Percentiles rank a stretch among this genome's conserved stretches.
phyloP scores from a whole-genome alignment of 2,329 filamentous ascomycete genomes.

The Xylaria sp. region DNA sequence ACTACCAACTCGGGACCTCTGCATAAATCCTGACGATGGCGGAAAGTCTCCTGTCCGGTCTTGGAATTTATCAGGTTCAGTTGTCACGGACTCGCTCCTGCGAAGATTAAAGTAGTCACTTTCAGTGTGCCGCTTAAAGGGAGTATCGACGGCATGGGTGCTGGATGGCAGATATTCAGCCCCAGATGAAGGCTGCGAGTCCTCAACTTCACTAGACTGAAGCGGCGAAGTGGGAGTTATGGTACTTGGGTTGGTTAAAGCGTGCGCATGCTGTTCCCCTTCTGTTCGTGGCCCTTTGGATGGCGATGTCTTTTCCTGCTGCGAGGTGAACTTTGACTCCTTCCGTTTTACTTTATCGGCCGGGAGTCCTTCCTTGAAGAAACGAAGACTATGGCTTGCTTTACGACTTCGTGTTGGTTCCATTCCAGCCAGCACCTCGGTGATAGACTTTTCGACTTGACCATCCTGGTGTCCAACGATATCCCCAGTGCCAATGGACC shows the following conservation, averaged over 20 bases:
- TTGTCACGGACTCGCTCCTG: slow-evolving; percentile 14
- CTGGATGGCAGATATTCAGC: slow-evolving; percentile 39
- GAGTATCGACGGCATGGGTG: slow-evolving; percentile 30
- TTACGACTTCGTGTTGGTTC: slow-evolving; percentile 74
- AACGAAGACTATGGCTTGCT: slow-evolving; percentile 72
- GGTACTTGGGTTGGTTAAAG: slow-evolving; percentile 36
- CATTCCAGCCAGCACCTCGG: slow-evolving; percentile 68
- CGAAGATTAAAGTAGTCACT: slow-evolving; percentile 45
- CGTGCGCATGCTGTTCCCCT: slow-evolving; percentile 28
- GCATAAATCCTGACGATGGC: slow-evolving; percentile 19
- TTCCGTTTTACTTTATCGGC: slow-evolving; percentile 67
- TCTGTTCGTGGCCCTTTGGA: slow-evolving; percentile 48
- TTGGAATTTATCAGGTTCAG: slow-evolving; percentile 32
- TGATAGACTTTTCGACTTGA: slow-evolving; percentile 72
- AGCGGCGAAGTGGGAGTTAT: slow-evolving; percentile 42
- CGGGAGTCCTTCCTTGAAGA: slow-evolving; percentile 73
- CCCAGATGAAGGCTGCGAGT: slow-evolving; percentile 38
- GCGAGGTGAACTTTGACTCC: slow-evolving; percentile 53
- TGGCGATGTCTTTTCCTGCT: slow-evolving; percentile 56
- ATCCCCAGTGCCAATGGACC: slow-evolving; percentile 69
- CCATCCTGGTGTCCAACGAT: slow-evolving; percentile 61
- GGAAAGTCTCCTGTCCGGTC: slow-evolving; percentile 27
- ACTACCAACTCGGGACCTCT: slow-evolving; percentile 22
- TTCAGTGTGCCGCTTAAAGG: slow-evolving; percentile 30
- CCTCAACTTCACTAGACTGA: slow-evolving; percentile 41